phyloP scores from a whole-genome alignment of 805 yeast genomes.

The Ogataea neopini region DNA sequence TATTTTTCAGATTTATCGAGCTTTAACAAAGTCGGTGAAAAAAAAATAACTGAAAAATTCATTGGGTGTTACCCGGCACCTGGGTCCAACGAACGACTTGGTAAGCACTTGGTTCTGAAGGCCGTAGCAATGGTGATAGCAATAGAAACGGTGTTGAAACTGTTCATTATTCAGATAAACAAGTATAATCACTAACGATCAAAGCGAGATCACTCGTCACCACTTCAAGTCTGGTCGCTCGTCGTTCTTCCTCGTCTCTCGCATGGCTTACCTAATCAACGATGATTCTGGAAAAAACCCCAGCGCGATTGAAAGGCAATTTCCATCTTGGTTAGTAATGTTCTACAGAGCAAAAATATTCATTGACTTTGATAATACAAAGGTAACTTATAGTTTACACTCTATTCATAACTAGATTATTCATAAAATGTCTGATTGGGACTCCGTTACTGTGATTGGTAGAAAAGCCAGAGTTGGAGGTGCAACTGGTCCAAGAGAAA shows the following conservation, averaged over 20 bases:
- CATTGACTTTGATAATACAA: too few species aligned
- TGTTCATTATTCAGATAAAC: too few species aligned
- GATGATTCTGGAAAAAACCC: constrained; percentile 5
- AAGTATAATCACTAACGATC: too few species aligned
- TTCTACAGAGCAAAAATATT: too few species aligned
- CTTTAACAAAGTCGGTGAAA: background rate
- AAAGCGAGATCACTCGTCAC: too few species aligned
- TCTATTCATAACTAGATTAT: background rate
- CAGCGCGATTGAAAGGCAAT: constrained; percentile 4
- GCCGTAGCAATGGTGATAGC: too few species aligned
- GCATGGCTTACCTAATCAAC: background rate
- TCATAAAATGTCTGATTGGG: constrained; percentile 72
- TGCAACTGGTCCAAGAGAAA: constrained; percentile 76
- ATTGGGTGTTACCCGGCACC: background rate
- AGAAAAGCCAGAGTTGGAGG: constrained; percentile 85
- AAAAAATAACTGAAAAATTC: background rate
- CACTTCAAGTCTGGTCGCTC: too few species aligned
- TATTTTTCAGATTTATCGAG: too few species aligned
- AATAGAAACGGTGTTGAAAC: too few species aligned
- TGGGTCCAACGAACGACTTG: too few species aligned
- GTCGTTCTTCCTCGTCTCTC: background rate
- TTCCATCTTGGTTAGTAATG: constrained; percentile 1
- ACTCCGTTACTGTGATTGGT: constrained; percentile 85
- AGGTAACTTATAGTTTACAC: too few species aligned
- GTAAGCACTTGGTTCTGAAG: too few species aligned